These are phyloP conservation scores for Aureobasidium sp. DNA, from an alignment of 2,329 filamentous ascomycete species.

Conservation along the genomic window DNA sequence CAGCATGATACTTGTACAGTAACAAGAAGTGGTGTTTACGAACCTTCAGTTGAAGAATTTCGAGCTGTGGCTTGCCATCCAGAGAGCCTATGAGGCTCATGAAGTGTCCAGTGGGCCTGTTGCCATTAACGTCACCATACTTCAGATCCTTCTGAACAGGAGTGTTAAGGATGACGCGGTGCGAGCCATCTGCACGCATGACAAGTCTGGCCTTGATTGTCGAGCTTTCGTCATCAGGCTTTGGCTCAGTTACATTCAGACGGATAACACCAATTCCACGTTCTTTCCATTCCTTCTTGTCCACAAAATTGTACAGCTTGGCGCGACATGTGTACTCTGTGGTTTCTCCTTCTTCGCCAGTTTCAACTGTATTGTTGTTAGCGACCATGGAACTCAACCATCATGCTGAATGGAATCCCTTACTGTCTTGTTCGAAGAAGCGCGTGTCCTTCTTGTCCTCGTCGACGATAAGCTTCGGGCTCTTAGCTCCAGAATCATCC, in stretches of 20 bases:
- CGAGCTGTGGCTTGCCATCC: slow-evolving; percentile 43
- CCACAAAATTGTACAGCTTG: slow-evolving; percentile 74
- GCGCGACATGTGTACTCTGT: slow-evolving; percentile 70
- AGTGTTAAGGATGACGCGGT: slow-evolving; percentile 80
- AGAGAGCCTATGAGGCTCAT: slow-evolving; percentile 57
- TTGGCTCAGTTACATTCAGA: slow-evolving; percentile 63
- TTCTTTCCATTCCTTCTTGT: slow-evolving; percentile 72
- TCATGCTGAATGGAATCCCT: slow-evolving; percentile 26
- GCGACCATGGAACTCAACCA: slow-evolving; percentile 12
- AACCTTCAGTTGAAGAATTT: slow-evolving; percentile 53
- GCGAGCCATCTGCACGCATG: slow-evolving; percentile 85
- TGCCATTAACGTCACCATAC: slow-evolving; percentile 58
- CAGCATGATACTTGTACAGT: neutral
- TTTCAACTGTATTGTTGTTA: slow-evolving; percentile 56
- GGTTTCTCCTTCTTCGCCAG: slow-evolving; percentile 77
- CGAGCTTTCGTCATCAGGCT: slow-evolving; percentile 33
- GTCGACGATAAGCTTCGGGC: slow-evolving; percentile 38
- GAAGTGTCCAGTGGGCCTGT: slow-evolving; percentile 62
- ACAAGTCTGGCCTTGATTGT: slow-evolving; percentile 61
- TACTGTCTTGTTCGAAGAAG: slow-evolving; percentile 57
- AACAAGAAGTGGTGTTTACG: slow-evolving; percentile 16
- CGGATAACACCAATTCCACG: slow-evolving; percentile 77
- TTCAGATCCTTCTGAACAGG: slow-evolving; percentile 70
- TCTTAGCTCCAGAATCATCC: slow-evolving; percentile 35
- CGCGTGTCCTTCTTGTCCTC: slow-evolving; percentile 60